phyloP scores from a whole-genome alignment of 164 flowering plant species.

The Macadamia tetraphylla region DNA sequence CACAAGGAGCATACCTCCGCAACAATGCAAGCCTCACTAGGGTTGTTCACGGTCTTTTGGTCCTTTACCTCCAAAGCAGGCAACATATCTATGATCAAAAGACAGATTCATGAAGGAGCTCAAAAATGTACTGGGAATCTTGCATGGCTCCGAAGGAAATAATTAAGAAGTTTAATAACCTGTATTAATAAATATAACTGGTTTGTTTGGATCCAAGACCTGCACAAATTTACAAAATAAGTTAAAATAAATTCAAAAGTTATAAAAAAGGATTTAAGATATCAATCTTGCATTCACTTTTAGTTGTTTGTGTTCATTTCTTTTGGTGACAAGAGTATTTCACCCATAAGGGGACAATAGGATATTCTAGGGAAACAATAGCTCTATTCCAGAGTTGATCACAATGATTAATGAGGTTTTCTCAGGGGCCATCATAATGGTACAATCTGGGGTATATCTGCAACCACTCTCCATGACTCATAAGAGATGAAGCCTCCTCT shows the following conservation, averaged over 20 bases:
- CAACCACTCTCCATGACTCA: too few species aligned
- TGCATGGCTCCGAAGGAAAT: not conserved
- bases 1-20: slow-evolving; percentile 45
- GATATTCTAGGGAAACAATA: too few species aligned
- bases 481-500: too few species aligned
- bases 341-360: too few species aligned
- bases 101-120: slow-evolving; percentile 3
- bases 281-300: not conserved
- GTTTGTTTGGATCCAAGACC: slow-evolving; percentile 64
- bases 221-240: slow-evolving; percentile 23
- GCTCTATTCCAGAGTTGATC: too few species aligned
- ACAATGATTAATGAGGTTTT: too few species aligned
- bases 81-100: slow-evolving; percentile 44
- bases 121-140: slow-evolving; percentile 1
- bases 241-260: not conserved
- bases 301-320: too few species aligned
- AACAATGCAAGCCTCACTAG: slow-evolving; percentile 65
- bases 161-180: slow-evolving; percentile 34
- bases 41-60: slow-evolving; percentile 65
- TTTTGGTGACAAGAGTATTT: too few species aligned
- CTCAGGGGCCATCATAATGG: too few species aligned
- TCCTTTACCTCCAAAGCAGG: slow-evolving; percentile 72
- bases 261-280: not conserved
- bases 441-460: too few species aligned
- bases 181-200: slow-evolving; percentile 77